Conservation (phyloP, 768 basidiomycete species). For the Mycena polygramma region DNA sequence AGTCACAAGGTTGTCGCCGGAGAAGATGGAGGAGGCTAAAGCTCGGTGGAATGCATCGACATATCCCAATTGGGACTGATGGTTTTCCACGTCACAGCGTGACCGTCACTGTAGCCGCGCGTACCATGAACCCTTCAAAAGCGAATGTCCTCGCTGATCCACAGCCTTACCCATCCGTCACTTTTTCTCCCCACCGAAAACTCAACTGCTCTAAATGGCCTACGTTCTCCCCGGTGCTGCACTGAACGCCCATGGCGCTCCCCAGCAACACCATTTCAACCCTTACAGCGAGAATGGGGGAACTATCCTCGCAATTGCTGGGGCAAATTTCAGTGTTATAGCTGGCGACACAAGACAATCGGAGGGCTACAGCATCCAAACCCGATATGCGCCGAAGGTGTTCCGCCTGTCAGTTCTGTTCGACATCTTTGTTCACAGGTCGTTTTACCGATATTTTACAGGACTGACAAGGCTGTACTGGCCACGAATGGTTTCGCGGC, state of each 20-base stretch:
- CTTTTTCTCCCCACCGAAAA: neutral
- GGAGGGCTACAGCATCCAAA: slow-evolving; percentile 83
- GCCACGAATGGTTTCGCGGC: slow-evolving; percentile 98
- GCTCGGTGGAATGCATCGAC: slow-evolving; percentile 37
- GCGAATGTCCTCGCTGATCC: neutral
- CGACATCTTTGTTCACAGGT: too few species aligned
- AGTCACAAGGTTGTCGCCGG: slow-evolving; percentile 30
- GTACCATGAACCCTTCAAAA: slow-evolving; percentile 28
- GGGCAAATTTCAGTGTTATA: slow-evolving; percentile 78
- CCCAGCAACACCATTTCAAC: slow-evolving; percentile 64
- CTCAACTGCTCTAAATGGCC: neutral
- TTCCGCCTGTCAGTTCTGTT: slow-evolving; percentile 70
- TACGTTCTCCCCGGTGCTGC: slow-evolving; percentile 41
- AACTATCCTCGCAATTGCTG: slow-evolving; percentile 83
- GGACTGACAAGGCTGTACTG: slow-evolving; percentile 92
- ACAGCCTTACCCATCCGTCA: slow-evolving; percentile 12
- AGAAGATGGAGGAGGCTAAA: slow-evolving; percentile 31
- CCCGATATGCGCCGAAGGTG: slow-evolving; percentile 81
- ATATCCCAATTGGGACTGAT: slow-evolving; percentile 8
- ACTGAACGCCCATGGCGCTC: neutral
- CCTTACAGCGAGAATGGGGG: slow-evolving; percentile 82
- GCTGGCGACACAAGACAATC: slow-evolving; percentile 84
- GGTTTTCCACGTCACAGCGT: slow-evolving; percentile 5
- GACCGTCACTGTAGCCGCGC: slow-evolving; percentile 15
- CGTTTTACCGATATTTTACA: slow-evolving; percentile 45